Evolutionary conservation across 2,329 filamentous ascomycete species (phyloP).

Genomic region (Alternaria rosae): DNA sequence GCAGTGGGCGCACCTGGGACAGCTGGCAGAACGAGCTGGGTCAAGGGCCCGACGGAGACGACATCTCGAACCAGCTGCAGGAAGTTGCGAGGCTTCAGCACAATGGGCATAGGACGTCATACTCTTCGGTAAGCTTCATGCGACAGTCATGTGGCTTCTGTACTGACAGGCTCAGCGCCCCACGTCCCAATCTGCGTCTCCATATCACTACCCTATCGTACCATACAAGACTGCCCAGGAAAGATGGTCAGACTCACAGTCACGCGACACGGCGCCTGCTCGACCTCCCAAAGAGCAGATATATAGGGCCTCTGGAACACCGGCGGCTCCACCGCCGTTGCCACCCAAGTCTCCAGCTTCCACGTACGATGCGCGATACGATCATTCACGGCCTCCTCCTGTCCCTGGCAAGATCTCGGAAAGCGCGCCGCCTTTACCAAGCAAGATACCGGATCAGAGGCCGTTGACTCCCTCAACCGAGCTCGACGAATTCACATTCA

Average conservation of each 20-base stretch:
- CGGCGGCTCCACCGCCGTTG: conserved; percentile 34
- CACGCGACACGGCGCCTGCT: conserved; percentile 45
- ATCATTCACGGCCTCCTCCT: conserved; percentile 29
- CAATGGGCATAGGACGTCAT: conserved; percentile 31
- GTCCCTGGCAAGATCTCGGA: conserved; percentile 40
- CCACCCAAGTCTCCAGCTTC: conserved; percentile 39
- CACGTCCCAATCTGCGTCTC: conserved; percentile 34
- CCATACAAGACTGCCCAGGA: conserved; percentile 50
- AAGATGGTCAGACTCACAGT: conserved; percentile 38
- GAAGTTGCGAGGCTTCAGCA: conserved; percentile 54
- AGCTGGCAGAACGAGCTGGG: conserved; percentile 57
- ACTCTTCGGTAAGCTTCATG: conserved; percentile 33
- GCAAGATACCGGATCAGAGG: conserved; percentile 41
- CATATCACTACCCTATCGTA: conserved; percentile 56
- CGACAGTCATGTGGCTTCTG: not conserved
- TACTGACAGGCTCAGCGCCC: conserved; percentile 34
- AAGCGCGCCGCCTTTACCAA: conserved; percentile 41
- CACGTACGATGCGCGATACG: conserved; percentile 20
- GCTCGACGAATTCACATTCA: conserved; percentile 76
- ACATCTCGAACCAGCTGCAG: conserved; percentile 62
- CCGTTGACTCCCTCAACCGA: conserved; percentile 46
- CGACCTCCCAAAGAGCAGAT: conserved; percentile 47
- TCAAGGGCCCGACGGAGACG: conserved; percentile 50
- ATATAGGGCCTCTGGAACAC: conserved; percentile 32
- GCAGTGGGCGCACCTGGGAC: conserved; percentile 62